A percentile compares a stretch with the other conserved stretches of the same genome.
Conservation (phyloP, 805 yeast species). For the Ogataea corticis region DNA sequence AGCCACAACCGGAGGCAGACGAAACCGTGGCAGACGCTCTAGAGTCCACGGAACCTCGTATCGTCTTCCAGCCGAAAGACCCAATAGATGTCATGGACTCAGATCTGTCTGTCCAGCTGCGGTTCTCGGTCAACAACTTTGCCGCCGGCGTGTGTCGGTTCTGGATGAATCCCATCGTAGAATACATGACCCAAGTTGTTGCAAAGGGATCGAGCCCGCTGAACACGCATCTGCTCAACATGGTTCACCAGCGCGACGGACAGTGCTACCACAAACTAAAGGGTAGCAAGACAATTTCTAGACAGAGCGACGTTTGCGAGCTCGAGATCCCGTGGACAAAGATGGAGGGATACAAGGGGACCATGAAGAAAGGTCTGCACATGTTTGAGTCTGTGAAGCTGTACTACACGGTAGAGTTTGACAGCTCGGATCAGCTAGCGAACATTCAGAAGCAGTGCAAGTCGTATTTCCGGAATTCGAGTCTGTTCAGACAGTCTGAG, state of each 20-base stretch:
- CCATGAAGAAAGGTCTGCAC: conserved; percentile 50
- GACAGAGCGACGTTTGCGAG: conserved; percentile 3
- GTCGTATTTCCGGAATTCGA: conserved; percentile 3
- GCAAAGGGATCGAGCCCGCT: background rate
- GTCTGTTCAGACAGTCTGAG: conserved; percentile 4
- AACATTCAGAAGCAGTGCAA: conserved; percentile 1
- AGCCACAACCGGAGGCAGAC: background rate
- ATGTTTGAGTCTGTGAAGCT: conserved; percentile 50
- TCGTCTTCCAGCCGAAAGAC: conserved; percentile 2
- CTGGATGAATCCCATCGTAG: conserved; percentile 19
- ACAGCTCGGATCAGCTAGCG: conserved; percentile 9
- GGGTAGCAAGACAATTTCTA: background rate
- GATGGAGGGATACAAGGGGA: conserved; percentile 71
- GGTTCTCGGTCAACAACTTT: conserved; percentile 10
- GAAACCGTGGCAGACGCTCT: background rate
- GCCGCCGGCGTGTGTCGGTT: conserved; percentile 15
- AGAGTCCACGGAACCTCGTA: background rate
- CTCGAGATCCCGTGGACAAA: conserved; percentile 42
- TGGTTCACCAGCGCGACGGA: conserved; percentile 5
- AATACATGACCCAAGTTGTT: conserved; percentile 10
- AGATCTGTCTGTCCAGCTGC: conserved; percentile 16
- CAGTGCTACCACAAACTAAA: conserved; percentile 6
- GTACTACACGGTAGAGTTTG: conserved; percentile 6
- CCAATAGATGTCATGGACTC: background rate
- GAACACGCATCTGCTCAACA: background rate